These are phyloP conservation scores for Actinomortierella wolfii DNA, from an alignment of 371 early-diverging fungal species.

Conservation along the genomic window DNA sequence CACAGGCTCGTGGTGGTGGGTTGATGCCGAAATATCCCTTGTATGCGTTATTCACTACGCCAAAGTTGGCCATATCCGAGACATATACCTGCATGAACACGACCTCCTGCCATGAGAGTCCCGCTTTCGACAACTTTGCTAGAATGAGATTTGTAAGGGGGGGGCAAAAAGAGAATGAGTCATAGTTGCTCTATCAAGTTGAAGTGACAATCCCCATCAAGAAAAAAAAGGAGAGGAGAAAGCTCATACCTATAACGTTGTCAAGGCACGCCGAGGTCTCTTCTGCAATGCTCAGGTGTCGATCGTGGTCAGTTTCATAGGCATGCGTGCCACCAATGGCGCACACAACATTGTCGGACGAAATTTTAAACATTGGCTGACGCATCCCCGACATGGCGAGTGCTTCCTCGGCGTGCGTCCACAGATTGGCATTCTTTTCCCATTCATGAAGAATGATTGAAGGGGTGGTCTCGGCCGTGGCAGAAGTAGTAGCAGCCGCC, in stretches of 20 bases:
- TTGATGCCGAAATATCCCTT: slow-evolving; percentile 67
- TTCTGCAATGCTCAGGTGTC: slow-evolving; percentile 40
- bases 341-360: slow-evolving; percentile 17
- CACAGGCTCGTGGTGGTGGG: slow-evolving; percentile 72
- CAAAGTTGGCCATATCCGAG: slow-evolving; percentile 67
- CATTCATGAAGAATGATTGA: no score
- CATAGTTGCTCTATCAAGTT: background rate
- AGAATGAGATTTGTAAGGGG: background rate
- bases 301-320: slow-evolving; percentile 5
- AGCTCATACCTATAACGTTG: slow-evolving; percentile 48
- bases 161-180: background rate
- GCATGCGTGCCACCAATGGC: slow-evolving; percentile 51
- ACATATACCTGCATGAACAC: slow-evolving; percentile 70
- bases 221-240: background rate
- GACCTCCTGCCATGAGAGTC: slow-evolving; percentile 54
- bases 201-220: background rate
- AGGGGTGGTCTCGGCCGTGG: background rate
- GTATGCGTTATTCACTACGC: slow-evolving; percentile 63
- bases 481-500: background rate
- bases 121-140: slow-evolving; percentile 25
- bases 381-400: background rate
- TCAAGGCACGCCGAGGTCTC: slow-evolving; percentile 50
- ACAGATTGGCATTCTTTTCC: no score
- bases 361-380: slow-evolving; percentile 10
- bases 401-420: background rate